Evolutionary conservation across 177 flowering plant genomes (phyloP), one percentile per base, ranked within the genome.

Genomic region (Tripterygium wilfordii): DNA sequence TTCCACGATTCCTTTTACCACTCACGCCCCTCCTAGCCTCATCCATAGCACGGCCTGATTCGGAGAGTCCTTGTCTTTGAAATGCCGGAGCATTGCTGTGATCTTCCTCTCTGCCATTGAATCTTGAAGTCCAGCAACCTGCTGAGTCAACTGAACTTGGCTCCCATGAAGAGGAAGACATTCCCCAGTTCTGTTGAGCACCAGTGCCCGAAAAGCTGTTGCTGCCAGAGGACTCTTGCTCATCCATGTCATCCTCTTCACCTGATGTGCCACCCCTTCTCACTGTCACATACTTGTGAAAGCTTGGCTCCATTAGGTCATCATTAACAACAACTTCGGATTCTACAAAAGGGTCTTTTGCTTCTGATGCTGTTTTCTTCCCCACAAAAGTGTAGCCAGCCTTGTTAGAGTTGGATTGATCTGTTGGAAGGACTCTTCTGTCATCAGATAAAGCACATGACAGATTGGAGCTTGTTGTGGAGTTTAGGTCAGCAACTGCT

Each of bases 401-500:
- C 4, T 3, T 16, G 3, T 14, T 40, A 4, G n/a, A n/a, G 36
- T 42, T 69, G 28, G 56, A 45, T 17, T 51, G 57, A 22, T 63
- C 58, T 2, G 51, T 20, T 17, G 35, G 48, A 3, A 44, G 61
- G 43, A 41, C 63, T 48, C 41, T 66, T 55, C 63, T 62, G 19
- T 68, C 66, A 15, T 67, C 74, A 3, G 76, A 61, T 45, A 64
- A 69, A 18, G 60, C 53, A n/a, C 51, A 33, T 12, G 79, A 63
- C 2, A 62, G 28, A 35, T 65, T 64, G 42, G 81, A 68, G 44
- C 65, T 58, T 10, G 78, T 75, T 13, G 66, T 58, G 28, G 90
- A 81, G 51, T 85, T 91, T 56, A 92, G 91, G 48, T 92, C 96
- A 0, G 94, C 94, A 4, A 92, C 96, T 10, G 98, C 96, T 47